phyloP scores from a whole-genome alignment of 345 rosid species.

The Syzygium grande region DNA sequence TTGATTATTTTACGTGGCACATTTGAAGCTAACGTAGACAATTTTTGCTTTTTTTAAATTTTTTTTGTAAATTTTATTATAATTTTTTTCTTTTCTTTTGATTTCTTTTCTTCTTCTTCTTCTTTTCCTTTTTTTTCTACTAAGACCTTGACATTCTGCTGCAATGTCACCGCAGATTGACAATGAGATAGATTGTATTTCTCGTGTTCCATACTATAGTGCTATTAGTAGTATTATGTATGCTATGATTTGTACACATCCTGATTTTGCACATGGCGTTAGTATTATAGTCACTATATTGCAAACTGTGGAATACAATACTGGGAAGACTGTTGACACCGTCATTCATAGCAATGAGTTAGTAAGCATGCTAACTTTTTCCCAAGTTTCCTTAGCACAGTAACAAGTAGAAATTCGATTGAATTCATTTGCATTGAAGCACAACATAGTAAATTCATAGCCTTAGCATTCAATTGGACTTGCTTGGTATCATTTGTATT shows the following conservation, averaged over 20 bases:
- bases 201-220: background rate
- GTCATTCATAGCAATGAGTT: too few relatives aligned
- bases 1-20: accelerated
- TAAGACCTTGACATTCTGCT: background rate
- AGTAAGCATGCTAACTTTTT: background rate
- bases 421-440: background rate
- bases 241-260: too few relatives aligned
- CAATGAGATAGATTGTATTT: background rate
- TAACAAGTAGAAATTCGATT: background rate
- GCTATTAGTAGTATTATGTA: too few relatives aligned
- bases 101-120: too few relatives aligned
- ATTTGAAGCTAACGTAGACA: accelerated
- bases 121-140: background rate
- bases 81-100: too few relatives aligned
- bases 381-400: background rate
- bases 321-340: accelerated
- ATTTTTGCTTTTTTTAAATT: background rate
- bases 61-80: too few relatives aligned
- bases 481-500: background rate
- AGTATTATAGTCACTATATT: too few relatives aligned
- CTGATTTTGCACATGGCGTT: too few relatives aligned
- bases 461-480: background rate
- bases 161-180: background rate
- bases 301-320: too few relatives aligned
- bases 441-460: background rate